Evolutionary conservation across 306 rosid species (phyloP).

Genomic region (Abrus pulchellus): DNA sequence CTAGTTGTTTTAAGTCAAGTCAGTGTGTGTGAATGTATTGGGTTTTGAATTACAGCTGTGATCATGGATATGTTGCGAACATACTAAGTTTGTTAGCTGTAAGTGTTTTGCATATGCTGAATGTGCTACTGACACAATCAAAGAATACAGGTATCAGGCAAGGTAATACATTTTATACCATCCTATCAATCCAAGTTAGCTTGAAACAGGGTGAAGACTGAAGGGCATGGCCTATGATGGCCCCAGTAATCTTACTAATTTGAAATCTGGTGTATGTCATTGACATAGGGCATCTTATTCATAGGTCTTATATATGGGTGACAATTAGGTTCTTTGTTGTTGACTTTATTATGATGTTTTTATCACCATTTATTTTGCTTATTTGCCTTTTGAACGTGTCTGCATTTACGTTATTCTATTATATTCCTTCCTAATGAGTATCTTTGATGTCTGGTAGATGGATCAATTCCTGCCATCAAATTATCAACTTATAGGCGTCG

Average conservation of each 20-base stretch:
- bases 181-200: not conserved
- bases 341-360: slow-evolving; percentile 10
- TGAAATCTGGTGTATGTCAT: slow-evolving; percentile 16
- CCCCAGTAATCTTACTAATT: slow-evolving; percentile 5
- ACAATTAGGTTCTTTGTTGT: slow-evolving; percentile 17
- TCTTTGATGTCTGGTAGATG: slow-evolving; percentile 62
- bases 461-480: slow-evolving; percentile 89
- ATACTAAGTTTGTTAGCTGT: not conserved
- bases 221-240: not conserved
- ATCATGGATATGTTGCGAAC: not conserved
- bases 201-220: slow-evolving; percentile 5
- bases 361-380: slow-evolving; percentile 21
- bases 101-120: not conserved
- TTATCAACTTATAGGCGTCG: slow-evolving; percentile 81
- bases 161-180: not conserved
- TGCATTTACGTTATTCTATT: slow-evolving; percentile 30
- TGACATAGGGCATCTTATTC: slow-evolving; percentile 1
- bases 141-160: not conserved
- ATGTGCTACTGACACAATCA: slow-evolving; percentile 3
- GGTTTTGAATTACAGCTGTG: not conserved
- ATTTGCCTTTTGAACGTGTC: slow-evolving; percentile 38
- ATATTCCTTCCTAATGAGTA: slow-evolving; percentile 26
- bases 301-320: not conserved
- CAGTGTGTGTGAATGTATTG: no score
- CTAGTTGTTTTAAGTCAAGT: not conserved